Percentiles rank a stretch among this genome's conserved stretches.
phyloP scores from a whole-genome alignment of 331 rosid genomes.

The Pyracantha coccinea region DNA sequence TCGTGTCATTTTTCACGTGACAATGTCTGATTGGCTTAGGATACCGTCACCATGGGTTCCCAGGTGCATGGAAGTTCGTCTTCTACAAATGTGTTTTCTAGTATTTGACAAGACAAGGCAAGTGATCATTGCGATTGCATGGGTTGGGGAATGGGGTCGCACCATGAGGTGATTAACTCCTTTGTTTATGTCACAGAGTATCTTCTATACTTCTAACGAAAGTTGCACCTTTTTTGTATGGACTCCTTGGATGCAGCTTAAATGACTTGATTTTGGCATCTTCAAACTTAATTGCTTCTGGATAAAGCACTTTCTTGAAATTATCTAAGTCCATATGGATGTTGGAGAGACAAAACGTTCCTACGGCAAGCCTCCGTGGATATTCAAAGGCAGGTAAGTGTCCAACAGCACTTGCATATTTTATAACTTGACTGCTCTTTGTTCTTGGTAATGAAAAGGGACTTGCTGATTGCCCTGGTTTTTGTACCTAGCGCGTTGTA shows the following conservation, averaged over 20 bases:
- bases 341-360: slow-evolving; percentile 33
- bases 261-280: neutral
- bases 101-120: neutral
- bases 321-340: slow-evolving; percentile 28
- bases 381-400: slow-evolving; percentile 67
- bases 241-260: neutral
- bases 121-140: neutral
- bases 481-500: slow-evolving; percentile 59
- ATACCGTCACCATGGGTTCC: no score
- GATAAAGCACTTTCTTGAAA: neutral
- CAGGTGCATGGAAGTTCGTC: no score
- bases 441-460: neutral
- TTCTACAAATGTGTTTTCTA: no score
- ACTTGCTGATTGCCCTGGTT: neutral
- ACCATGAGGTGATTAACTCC: neutral
- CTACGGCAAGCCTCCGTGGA: slow-evolving; percentile 86
- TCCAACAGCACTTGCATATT: neutral
- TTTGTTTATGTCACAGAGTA: neutral
- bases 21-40: no score
- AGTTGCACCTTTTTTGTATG: neutral
- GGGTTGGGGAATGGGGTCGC: neutral
- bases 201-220: neutral
- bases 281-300: neutral
- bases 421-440: neutral
- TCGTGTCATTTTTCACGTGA: no score